Conservation (phyloP, 257 asterid species). For the Forsythia viridissima region DNA sequence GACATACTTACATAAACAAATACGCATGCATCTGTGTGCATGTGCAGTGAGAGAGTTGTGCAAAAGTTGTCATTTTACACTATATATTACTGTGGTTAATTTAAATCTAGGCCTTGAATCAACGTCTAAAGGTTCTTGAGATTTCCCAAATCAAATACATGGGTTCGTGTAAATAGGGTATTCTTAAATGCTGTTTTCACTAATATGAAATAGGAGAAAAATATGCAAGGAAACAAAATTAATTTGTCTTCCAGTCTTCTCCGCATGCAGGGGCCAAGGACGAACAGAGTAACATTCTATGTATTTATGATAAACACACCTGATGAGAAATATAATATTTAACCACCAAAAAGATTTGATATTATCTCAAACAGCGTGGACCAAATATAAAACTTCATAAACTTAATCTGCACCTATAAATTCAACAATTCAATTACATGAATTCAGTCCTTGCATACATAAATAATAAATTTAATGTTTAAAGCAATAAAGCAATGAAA, state of each 20-base stretch:
- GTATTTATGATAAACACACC: neutral
- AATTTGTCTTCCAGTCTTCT: neutral
- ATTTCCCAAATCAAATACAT: neutral
- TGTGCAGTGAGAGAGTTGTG: neutral
- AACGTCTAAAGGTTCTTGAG: neutral
- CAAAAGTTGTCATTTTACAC: neutral
- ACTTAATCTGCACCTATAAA: neutral
- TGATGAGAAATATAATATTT: neutral
- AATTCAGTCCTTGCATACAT: slow-evolving; percentile 2
- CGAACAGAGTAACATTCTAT: neutral
- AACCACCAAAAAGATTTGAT: neutral
- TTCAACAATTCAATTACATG: neutral
- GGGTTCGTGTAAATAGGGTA: neutral
- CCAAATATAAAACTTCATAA: neutral
- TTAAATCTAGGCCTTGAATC: neutral
- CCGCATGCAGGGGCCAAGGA: neutral
- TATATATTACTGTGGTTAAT: neutral
- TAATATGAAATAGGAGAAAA: neutral
- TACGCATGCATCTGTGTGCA: no score
- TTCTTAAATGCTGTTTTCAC: neutral
- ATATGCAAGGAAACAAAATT: neutral
- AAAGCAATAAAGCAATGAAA: slow-evolving; percentile 18
- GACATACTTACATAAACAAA: neutral
- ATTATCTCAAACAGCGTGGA: neutral
- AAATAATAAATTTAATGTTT: slow-evolving; percentile 2